phyloP scores from a whole-genome alignment of 306 rosid genomes.

The Inga leiocalycina region DNA sequence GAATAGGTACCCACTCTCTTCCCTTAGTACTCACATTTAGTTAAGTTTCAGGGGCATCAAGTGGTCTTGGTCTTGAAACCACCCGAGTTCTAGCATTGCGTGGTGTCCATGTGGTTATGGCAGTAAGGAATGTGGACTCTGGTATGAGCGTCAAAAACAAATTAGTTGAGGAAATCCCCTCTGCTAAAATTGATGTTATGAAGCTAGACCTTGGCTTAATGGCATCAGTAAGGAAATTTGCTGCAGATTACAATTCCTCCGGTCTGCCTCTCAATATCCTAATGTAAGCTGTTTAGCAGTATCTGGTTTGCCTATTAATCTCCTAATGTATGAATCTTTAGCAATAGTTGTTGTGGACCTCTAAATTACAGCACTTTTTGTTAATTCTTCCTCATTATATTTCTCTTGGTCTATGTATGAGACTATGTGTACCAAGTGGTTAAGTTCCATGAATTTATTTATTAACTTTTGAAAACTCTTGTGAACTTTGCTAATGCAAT shows the following conservation, averaged over 20 bases:
- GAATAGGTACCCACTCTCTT: neutral
- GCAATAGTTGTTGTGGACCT: neutral
- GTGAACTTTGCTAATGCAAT: neutral
- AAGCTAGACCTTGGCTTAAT: slow-evolving; percentile 74
- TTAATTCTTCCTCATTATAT: neutral
- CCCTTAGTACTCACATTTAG: slow-evolving; percentile 1
- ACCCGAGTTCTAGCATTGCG: slow-evolving; percentile 72
- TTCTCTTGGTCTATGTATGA: slow-evolving; percentile 1
- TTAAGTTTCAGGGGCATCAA: slow-evolving; percentile 71
- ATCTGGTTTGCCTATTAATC: slow-evolving; percentile 63
- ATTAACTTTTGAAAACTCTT: neutral
- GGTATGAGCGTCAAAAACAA: slow-evolving; percentile 53
- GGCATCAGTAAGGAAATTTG: slow-evolving; percentile 77
- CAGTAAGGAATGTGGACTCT: slow-evolving; percentile 66
- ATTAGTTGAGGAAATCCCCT: slow-evolving; percentile 56
- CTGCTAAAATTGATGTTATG: slow-evolving; percentile 67
- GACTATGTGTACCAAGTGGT: slow-evolving; percentile 5
- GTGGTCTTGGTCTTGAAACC: slow-evolving; percentile 82
- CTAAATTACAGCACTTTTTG: neutral
- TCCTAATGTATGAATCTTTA: slow-evolving; percentile 59
- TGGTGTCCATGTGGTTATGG: slow-evolving; percentile 83
- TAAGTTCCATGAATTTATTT: slow-evolving; percentile 8
- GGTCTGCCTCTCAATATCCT: slow-evolving; percentile 70
- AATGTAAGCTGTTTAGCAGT: slow-evolving; percentile 55
- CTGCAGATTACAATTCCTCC: slow-evolving; percentile 59